Evolutionary conservation across 768 basidiomycete species (phyloP).

Genomic region (Strobilomyces dryophilus): DNA sequence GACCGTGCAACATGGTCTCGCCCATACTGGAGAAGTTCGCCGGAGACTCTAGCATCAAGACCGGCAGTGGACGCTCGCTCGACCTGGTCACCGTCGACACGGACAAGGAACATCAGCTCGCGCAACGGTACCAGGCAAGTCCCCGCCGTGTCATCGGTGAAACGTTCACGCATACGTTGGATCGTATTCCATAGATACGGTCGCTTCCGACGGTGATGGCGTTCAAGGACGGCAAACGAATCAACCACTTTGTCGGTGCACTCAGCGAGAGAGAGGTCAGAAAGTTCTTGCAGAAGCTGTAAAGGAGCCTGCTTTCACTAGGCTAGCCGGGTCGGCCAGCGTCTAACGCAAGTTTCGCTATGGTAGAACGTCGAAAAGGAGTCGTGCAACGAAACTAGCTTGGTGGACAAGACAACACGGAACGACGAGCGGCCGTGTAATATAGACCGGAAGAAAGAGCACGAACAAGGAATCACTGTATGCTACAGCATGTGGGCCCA

Average conservation of each 20-base stretch:
- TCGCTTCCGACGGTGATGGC: conserved; percentile 79
- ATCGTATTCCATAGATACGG: conserved; percentile 45
- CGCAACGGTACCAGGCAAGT: conserved; percentile 44
- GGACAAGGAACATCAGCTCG: conserved; percentile 51
- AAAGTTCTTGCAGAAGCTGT: conserved; percentile 43
- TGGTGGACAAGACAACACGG: conserved; percentile 10
- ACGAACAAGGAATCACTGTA: conserved; percentile 42
- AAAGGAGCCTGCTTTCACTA: conserved; percentile 1
- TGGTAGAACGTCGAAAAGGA: conserved; percentile 6
- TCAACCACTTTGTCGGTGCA: conserved; percentile 63
- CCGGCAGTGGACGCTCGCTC: conserved; percentile 52
- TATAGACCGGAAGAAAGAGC: conserved; percentile 13
- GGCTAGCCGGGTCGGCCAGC: background rate
- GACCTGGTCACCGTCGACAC: conserved; percentile 73
- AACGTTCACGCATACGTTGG: background rate
- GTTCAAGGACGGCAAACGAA: conserved; percentile 58
- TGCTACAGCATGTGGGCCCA: conserved; percentile 50
- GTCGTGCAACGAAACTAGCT: conserved; percentile 3
- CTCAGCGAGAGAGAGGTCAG: conserved; percentile 41
- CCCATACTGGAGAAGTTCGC: conserved; percentile 65
- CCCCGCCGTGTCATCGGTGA: background rate
- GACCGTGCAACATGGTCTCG: conserved; percentile 68
- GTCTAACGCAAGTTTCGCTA: conserved; percentile 1
- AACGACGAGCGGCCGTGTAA: conserved; percentile 6
- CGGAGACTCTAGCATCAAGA: conserved; percentile 36